These are phyloP conservation scores for Colletotrichum somersetense DNA, from an alignment of 2,329 filamentous ascomycete genomes.

Conservation along the genomic window DNA sequence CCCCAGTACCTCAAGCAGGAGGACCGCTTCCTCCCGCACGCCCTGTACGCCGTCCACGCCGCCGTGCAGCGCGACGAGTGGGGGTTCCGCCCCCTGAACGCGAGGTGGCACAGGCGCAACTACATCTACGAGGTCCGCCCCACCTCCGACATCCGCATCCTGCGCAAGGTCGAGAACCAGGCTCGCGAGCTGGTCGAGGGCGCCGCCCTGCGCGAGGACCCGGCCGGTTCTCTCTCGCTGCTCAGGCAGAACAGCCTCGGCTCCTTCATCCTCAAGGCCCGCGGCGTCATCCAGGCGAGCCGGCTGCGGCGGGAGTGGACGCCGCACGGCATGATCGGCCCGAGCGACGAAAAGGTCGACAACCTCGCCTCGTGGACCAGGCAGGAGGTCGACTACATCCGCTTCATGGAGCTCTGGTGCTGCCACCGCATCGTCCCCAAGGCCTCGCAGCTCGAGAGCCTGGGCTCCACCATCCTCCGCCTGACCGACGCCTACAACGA, in stretches of 20 bases:
- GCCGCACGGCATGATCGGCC: conserved; percentile 62
- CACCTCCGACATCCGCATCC: conserved; percentile 59
- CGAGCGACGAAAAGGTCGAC: conserved; percentile 45
- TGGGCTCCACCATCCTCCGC: conserved; percentile 71
- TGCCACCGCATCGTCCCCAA: conserved; percentile 40
- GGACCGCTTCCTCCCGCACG: conserved; percentile 58
- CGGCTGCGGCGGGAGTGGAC: conserved; percentile 64
- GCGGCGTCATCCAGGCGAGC: conserved; percentile 63
- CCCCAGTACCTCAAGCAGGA: conserved; percentile 51
- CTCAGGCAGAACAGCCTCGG: conserved; percentile 51
- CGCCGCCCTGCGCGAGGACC: conserved; percentile 33
- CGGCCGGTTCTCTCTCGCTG: conserved; percentile 28
- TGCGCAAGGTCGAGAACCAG: conserved; percentile 64
- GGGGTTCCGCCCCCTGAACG: conserved; percentile 67
- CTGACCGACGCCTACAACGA: conserved; percentile 71
- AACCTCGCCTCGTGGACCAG: conserved; percentile 56
- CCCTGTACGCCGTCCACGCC: conserved; percentile 78
- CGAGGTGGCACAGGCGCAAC: conserved; percentile 46
- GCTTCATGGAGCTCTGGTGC: conserved; percentile 78
- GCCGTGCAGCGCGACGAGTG: conserved; percentile 71
- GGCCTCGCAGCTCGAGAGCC: conserved; percentile 40
- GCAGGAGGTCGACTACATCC: conserved; percentile 68
- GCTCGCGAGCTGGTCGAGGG: conserved; percentile 67
- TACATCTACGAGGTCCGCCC: conserved; percentile 58
- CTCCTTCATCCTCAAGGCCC: conserved; percentile 64